phyloP scores from a whole-genome alignment of 2,329 filamentous ascomycete genomes.

The Fusarium sp. region DNA sequence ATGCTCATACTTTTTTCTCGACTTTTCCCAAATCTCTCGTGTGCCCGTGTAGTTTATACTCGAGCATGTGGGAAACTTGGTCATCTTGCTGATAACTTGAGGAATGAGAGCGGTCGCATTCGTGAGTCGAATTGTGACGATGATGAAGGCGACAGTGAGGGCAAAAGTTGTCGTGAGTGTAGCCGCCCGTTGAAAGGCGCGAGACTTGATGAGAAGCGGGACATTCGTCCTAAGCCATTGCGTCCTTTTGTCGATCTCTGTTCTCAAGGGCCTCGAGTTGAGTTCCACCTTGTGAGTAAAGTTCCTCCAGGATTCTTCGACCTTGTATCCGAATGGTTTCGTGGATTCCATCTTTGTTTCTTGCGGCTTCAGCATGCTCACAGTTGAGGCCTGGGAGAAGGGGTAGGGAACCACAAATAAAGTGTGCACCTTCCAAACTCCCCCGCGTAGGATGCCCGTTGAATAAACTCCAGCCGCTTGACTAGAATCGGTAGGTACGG shows the following conservation, averaged over 20 bases:
- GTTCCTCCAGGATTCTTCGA: background rate
- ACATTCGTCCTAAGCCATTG: background rate
- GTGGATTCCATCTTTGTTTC: slow-evolving; percentile 11
- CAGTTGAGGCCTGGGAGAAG: slow-evolving; percentile 7
- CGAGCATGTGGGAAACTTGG: slow-evolving; percentile 33
- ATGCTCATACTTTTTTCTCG: slow-evolving; percentile 41
- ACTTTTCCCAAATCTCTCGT: slow-evolving; percentile 35
- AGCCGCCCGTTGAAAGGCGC: slow-evolving; percentile 31
- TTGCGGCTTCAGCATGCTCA: slow-evolving; percentile 29
- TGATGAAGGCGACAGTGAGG: slow-evolving; percentile 26
- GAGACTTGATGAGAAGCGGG: slow-evolving; percentile 32
- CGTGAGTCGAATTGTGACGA: slow-evolving; percentile 32
- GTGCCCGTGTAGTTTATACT: slow-evolving; percentile 29
- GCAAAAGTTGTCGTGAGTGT: slow-evolving; percentile 23
- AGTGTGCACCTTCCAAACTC: background rate
- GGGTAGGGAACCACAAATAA: background rate
- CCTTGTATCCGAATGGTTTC: background rate
- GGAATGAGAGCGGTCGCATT: slow-evolving; percentile 32
- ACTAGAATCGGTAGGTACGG: background rate
- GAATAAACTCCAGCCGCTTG: background rate
- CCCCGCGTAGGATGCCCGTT: background rate
- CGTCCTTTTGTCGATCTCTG: background rate
- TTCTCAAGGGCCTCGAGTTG: slow-evolving; percentile 5
- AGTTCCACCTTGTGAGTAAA: background rate
- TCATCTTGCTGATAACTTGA: slow-evolving; percentile 30